Evolutionary conservation across 2,329 filamentous ascomycete genomes (phyloP).

Genomic region (Penicillium hordei): DNA sequence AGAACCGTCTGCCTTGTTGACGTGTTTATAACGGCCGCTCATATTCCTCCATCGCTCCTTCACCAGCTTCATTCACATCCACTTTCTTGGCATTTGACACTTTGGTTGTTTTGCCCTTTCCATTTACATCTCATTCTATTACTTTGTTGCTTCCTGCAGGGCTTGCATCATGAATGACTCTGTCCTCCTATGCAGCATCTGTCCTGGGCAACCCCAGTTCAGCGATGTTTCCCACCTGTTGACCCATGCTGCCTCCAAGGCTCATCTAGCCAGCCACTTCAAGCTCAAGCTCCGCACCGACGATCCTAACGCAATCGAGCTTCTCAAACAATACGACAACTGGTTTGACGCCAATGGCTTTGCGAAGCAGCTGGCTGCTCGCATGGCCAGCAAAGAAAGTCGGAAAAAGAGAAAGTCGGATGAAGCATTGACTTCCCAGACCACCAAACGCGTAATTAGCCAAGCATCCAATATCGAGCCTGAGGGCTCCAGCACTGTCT

Average conservation of each 20-base stretch:
- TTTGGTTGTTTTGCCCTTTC: slow-evolving; percentile 30
- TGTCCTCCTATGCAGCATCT: slow-evolving; percentile 78
- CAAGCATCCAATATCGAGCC: background rate
- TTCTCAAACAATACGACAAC: slow-evolving; percentile 67
- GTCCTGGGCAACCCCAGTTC: slow-evolving; percentile 75
- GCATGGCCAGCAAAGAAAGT: slow-evolving; percentile 73
- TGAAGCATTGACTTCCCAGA: slow-evolving; percentile 8
- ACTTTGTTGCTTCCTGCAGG: background rate
- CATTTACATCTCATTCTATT: slow-evolving; percentile 13
- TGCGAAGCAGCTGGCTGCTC: slow-evolving; percentile 70
- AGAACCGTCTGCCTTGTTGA: background rate
- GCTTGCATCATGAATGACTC: slow-evolving; percentile 48
- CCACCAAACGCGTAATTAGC: slow-evolving; percentile 6
- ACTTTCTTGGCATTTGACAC: slow-evolving; percentile 5
- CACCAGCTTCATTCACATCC: slow-evolving; percentile 12
- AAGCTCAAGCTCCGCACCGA: slow-evolving; percentile 71
- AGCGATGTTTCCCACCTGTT: slow-evolving; percentile 89
- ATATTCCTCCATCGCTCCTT: slow-evolving; percentile 21
- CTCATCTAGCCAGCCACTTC: slow-evolving; percentile 82
- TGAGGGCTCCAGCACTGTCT: slow-evolving; percentile 2
- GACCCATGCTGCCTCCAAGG: slow-evolving; percentile 89
- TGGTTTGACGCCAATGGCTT: slow-evolving; percentile 77
- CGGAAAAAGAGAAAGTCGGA: slow-evolving; percentile 55
- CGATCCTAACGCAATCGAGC: slow-evolving; percentile 62
- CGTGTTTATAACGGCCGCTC: background rate